phyloP scores from a whole-genome alignment of 371 early-diverging fungal species.

The Saksenaea oblongispora region DNA sequence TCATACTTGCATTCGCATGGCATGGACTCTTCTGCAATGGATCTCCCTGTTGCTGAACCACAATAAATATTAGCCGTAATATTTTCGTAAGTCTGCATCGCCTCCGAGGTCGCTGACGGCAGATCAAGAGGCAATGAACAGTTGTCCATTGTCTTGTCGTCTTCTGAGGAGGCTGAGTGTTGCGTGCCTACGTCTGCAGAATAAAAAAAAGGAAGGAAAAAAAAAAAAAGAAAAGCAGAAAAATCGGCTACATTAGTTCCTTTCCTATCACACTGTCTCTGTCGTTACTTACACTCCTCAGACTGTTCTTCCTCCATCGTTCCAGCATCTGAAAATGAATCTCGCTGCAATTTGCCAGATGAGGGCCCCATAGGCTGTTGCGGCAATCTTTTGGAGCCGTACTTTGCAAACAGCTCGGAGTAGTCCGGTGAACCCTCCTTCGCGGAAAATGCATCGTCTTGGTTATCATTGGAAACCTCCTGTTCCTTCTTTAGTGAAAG shows the following conservation, averaged over 20 bases:
- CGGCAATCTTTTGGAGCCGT: neutral
- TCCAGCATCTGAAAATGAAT: neutral
- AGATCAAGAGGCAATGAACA: slow-evolving; percentile 10
- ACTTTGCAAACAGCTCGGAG: neutral
- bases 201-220: neutral
- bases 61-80: slow-evolving; percentile 68
- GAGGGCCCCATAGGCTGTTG: neutral
- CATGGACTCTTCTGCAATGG: slow-evolving; percentile 71
- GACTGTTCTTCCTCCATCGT: neutral
- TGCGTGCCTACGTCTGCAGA: neutral
- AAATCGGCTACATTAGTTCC: no score
- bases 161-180: neutral
- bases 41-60: slow-evolving; percentile 68
- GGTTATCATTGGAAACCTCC: neutral
- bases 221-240: no score
- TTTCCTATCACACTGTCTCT: no score
- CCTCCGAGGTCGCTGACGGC: slow-evolving; percentile 44
- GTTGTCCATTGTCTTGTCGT: neutral
- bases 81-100: slow-evolving; percentile 53
- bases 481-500: neutral
- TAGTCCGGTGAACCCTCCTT: neutral
- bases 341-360: neutral
- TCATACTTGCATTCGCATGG: slow-evolving; percentile 79
- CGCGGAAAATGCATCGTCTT: neutral
- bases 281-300: neutral